These are phyloP conservation scores for Zygosaccharomyces rouxii DNA, from an alignment of 805 yeast species.

Conservation along the genomic window DNA sequence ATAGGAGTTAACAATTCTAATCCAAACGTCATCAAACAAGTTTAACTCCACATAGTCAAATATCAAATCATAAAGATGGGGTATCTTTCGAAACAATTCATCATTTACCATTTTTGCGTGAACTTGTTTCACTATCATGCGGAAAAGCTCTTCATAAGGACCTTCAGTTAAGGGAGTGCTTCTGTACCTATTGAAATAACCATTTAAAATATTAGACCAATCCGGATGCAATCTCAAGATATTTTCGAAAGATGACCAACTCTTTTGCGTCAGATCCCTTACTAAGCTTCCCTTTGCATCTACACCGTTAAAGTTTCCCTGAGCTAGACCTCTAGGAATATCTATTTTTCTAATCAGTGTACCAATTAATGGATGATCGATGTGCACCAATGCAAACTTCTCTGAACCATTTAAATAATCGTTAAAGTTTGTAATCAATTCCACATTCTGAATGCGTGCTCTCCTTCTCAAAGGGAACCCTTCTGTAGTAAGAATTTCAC, in stretches of 20 bases:
- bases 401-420: constrained; percentile 56
- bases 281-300: neutral
- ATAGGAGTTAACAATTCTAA: constrained; percentile 34
- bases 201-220: constrained; percentile 35
- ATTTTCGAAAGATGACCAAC: constrained; percentile 14
- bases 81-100: constrained; percentile 13
- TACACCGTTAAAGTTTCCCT: neutral
- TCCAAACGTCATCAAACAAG: constrained; percentile 66
- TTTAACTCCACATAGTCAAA: constrained; percentile 70
- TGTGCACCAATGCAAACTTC: constrained; percentile 50
- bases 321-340: neutral
- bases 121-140: constrained; percentile 27
- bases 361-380: constrained; percentile 55
- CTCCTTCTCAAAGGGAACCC: constrained; percentile 50
- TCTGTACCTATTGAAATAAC: constrained; percentile 31
- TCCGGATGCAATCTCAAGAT: constrained; percentile 13
- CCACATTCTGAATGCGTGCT: constrained; percentile 42
- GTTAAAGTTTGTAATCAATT: constrained; percentile 51
- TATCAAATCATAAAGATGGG: constrained; percentile 47
- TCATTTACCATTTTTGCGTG: constrained; percentile 13
- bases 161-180: constrained; percentile 36
- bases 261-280: constrained; percentile 5
- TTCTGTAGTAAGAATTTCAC: constrained; percentile 49
- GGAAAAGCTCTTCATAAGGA: constrained; percentile 26
- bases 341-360: constrained; percentile 22